phyloP scores from a whole-genome alignment of 2,329 filamentous ascomycete species.

The Gaeumannomyces sp. region DNA sequence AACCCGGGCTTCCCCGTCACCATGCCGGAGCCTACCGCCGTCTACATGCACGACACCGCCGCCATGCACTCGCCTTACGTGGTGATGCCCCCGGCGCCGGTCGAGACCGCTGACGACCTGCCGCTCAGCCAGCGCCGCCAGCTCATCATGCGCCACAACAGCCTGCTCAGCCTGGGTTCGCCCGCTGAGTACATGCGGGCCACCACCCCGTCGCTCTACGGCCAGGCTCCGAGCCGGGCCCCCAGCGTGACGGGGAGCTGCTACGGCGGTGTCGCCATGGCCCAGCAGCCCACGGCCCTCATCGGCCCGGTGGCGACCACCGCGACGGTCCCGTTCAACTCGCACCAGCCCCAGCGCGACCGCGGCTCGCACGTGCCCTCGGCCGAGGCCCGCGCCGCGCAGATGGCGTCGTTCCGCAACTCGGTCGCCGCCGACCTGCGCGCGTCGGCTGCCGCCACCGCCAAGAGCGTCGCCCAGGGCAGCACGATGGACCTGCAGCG shows the following conservation, averaged over 20 bases:
- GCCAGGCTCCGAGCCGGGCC: conserved; percentile 8
- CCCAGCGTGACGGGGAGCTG: neutral
- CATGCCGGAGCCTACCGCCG: conserved; percentile 13
- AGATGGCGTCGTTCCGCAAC: conserved; percentile 61
- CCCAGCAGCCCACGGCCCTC: conserved; percentile 1
- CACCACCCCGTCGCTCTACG: conserved; percentile 12
- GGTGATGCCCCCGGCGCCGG: conserved; percentile 6
- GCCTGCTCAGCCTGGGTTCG: conserved; percentile 26
- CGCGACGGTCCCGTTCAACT: conserved; percentile 39
- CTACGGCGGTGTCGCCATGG: neutral
- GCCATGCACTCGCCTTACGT: neutral
- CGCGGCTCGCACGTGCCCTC: conserved; percentile 32
- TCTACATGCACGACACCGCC: neutral
- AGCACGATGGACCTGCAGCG: conserved; percentile 47
- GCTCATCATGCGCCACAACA: conserved; percentile 54
- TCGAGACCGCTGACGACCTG: conserved; percentile 55
- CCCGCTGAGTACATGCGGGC: conserved; percentile 5
- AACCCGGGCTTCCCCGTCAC: conserved; percentile 12
- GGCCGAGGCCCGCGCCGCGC: conserved; percentile 44
- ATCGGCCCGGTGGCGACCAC: conserved; percentile 21
- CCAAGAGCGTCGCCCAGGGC: conserved; percentile 23
- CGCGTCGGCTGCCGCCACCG: conserved; percentile 18
- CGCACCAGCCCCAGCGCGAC: conserved; percentile 46
- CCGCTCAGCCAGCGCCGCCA: conserved; percentile 63
- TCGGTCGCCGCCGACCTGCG: conserved; percentile 59